Evolutionary conservation across 257 asterid species (phyloP).

Genomic region (Solanum sitiens): DNA sequence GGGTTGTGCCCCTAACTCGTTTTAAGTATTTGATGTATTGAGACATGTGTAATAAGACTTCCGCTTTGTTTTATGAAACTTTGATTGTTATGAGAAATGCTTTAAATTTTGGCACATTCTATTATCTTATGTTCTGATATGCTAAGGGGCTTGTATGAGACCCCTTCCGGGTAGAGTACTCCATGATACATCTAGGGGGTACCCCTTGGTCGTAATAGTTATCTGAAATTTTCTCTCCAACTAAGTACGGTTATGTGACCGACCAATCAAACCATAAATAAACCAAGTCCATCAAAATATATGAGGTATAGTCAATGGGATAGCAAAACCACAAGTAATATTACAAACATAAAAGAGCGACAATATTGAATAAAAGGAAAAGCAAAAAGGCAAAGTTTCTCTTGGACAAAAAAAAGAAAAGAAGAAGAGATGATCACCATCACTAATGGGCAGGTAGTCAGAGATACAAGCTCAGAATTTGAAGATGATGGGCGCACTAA

Average conservation of each 20-base stretch:
- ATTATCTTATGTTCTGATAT: too few species aligned
- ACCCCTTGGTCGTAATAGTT: neutral
- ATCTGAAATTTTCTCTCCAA: neutral
- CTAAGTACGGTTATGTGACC: neutral
- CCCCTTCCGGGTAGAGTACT: too few species aligned
- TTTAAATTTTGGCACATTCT: too few species aligned
- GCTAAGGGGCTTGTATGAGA: too few species aligned
- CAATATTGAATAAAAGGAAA: neutral
- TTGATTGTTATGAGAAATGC: too few species aligned
- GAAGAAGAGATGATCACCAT: neutral
- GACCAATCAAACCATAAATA: neutral
- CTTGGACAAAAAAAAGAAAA: neutral
- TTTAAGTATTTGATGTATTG: too few species aligned
- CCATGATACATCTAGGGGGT: too few species aligned
- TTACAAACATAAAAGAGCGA: neutral
- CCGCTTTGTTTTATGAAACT: too few species aligned
- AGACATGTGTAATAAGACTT: too few species aligned
- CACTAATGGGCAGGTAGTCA: slow-evolving; percentile 13
- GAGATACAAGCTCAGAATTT: too few species aligned
- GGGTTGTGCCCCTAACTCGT: too few species aligned
- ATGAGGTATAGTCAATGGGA: neutral
- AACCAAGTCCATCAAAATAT: neutral
- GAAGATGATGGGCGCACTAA: too few species aligned
- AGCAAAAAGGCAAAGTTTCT: neutral
- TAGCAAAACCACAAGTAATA: neutral